A percentile compares a stretch with the other conserved stretches of the same genome.
Evolutionary conservation across 2,329 filamentous ascomycete species (phyloP).

Genomic region (Metarhizium brunneum): DNA sequence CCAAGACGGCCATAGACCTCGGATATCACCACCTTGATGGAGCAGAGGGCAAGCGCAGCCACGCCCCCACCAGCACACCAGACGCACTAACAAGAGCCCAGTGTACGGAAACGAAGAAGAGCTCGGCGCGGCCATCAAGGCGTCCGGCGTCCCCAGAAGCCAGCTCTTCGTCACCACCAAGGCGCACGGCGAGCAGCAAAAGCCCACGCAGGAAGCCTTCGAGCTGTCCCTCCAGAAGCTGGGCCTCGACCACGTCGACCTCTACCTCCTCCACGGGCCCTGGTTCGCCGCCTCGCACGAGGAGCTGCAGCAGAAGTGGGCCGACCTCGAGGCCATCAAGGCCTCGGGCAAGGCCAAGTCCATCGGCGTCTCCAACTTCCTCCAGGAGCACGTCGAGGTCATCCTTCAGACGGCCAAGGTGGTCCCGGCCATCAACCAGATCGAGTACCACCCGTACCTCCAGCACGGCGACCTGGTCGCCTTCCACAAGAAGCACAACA

Average conservation of each 20-base stretch:
- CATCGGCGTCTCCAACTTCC: conserved; percentile 74
- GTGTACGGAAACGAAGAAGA: conserved; percentile 59
- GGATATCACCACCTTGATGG: conserved; percentile 68
- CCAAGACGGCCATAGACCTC: conserved; percentile 55
- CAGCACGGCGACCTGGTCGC: conserved; percentile 52
- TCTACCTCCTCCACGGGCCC: conserved; percentile 56
- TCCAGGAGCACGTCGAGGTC: conserved; percentile 43
- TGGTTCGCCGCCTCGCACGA: conserved; percentile 39
- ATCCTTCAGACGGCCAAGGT: conserved; percentile 50
- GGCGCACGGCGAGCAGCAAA: conserved; percentile 30
- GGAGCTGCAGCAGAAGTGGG: conserved; percentile 51
- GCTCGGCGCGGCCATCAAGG: conserved; percentile 62
- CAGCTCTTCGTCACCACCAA: conserved; percentile 63
- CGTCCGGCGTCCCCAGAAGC: conserved; percentile 52
- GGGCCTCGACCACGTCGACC: conserved; percentile 61
- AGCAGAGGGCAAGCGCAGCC: conserved; percentile 49
- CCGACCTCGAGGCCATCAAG: conserved; percentile 55
- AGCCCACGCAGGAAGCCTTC: conserved; percentile 41
- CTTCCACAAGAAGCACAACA: conserved; percentile 48
- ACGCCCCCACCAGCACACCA: neutral
- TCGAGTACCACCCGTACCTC: conserved; percentile 71
- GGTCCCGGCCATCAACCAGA: conserved; percentile 65
- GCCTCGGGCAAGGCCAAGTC: conserved; percentile 55
- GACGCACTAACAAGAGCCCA: conserved; percentile 16
- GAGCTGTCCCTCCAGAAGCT: conserved; percentile 53